Evolutionary conservation across 345 rosid species (phyloP), one percentile per base, ranked within the genome.

Genomic region (Eucalyptus marginata): DNA sequence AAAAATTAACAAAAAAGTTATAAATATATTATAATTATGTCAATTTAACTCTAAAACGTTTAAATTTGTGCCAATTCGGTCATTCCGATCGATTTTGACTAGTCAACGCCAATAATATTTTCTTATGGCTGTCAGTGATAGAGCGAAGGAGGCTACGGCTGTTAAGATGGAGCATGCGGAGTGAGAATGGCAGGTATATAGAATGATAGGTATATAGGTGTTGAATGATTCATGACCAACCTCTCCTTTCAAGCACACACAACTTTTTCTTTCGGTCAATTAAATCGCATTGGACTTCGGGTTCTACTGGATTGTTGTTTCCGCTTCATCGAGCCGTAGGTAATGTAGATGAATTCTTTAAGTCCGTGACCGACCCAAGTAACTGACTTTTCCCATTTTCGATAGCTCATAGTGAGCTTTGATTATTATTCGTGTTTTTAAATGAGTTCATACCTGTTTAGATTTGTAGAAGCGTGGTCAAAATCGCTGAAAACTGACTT

Each of bases 101-200:
- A 50, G 20, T 50, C 0, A 50, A 50, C 0, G 1, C 7, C 18
- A 5, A 50, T 6, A 16, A 15, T 50, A 50, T 6, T 50, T 50
- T 50, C 5, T 50, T 50, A 6, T 50, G 27, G 86, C 81, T 2
- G 59, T 87, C 31, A 79, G 88, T 1, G 56, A 90, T 81, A 85
- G 89, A 68, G 80, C 86, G 44, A 68, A 40, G n/a, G 92, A 86
- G 6, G 92, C 92, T 25, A 92, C 91, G 0, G 94, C 91, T 8
- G 92, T 87, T 27, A 90, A 92, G 22, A 94, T 94, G 0, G 97
- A 93, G 58, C 50, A 64, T 33, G 94, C 93, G 89, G 92, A 12
- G 56, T 44, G 33, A 46, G 87, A 86, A 31, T 95, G 1, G 94
- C 89, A 3, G 96, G 93, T 90, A 76, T 95, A 43, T 11, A 50